A percentile compares a stretch with the other conserved stretches of the same genome.
Evolutionary conservation across 345 rosid species (phyloP).

Genomic region (Trapa bicornis): DNA sequence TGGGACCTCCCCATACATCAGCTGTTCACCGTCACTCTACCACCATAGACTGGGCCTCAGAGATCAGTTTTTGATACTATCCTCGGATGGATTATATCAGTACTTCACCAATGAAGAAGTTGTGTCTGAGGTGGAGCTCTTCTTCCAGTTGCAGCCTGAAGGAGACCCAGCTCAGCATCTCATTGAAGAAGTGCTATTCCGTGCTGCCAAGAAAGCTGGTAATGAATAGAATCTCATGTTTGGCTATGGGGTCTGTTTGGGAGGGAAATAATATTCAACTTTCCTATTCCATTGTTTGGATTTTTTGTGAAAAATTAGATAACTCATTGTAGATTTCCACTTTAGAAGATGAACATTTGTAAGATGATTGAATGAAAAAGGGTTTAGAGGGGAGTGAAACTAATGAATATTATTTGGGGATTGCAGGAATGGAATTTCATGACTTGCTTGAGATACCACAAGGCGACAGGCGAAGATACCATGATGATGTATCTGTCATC

Average conservation of each 20-base stretch:
- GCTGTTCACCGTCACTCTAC: slow-evolving; percentile 62
- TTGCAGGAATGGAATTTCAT: slow-evolving; percentile 78
- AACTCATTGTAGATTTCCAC: background rate
- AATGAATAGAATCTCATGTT: slow-evolving; percentile 4
- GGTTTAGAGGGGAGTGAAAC: too few species aligned
- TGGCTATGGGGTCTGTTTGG: background rate
- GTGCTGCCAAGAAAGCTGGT: slow-evolving; percentile 99
- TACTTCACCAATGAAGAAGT: slow-evolving; percentile 94
- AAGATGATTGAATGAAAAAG: too few species aligned
- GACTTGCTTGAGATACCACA: slow-evolving; percentile 84
- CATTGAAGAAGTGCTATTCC: slow-evolving; percentile 73
- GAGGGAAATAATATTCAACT: background rate
- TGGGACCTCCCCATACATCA: slow-evolving; percentile 72
- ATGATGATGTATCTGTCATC: slow-evolving; percentile 80
- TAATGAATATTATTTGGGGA: background rate
- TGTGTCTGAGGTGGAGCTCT: slow-evolving; percentile 75
- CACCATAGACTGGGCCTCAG: slow-evolving; percentile 78
- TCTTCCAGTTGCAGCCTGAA: slow-evolving; percentile 77
- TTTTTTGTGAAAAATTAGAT: background rate
- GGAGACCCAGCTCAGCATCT: slow-evolving; percentile 99
- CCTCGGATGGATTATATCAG: slow-evolving; percentile 91
- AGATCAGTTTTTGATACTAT: slow-evolving; percentile 71
- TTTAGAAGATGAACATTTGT: too few species aligned
- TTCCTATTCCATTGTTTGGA: background rate
- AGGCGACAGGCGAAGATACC: slow-evolving; percentile 84